Percentiles rank a stretch among this genome's conserved stretches.
Conservation (phyloP, 148 eudicot genomes). For the Chenopodium quinoa region DNA sequence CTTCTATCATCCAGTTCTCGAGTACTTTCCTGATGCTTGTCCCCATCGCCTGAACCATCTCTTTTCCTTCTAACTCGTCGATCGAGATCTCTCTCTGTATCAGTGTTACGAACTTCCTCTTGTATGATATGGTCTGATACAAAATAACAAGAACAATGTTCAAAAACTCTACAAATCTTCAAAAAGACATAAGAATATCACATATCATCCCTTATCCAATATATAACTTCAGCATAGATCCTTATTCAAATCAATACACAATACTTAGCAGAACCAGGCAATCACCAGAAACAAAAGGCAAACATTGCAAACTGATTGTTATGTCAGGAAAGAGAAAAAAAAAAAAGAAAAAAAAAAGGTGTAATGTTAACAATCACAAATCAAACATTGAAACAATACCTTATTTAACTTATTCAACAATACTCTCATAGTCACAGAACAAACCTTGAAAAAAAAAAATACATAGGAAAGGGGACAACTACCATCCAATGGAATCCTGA, state of each 20-base stretch:
- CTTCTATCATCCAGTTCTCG: constrained; percentile 56
- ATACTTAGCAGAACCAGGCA: neutral
- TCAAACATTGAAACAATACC: neutral
- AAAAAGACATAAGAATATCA: neutral
- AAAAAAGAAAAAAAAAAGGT: neutral
- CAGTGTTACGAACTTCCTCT: constrained; percentile 52
- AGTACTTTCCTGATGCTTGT: constrained; percentile 51
- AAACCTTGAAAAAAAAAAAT: neutral
- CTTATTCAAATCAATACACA: neutral
- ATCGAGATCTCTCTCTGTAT: constrained; percentile 64
- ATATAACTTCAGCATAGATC: neutral
- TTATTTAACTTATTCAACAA: no score
- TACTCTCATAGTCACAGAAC: no score
- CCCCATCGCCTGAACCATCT: constrained; percentile 63
- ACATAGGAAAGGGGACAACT: neutral
- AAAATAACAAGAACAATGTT: neutral
- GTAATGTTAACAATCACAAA: neutral
- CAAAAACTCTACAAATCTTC: neutral
- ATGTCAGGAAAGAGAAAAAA: neutral
- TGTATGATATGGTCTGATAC: constrained; percentile 27
- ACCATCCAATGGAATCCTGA: neutral
- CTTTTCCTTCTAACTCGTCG: constrained; percentile 61
- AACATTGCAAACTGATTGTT: neutral
- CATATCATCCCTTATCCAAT: neutral
- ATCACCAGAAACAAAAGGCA: neutral